A percentile compares a stretch with the other conserved stretches of the same genome.
phyloP scores from a whole-genome alignment of 2,329 filamentous ascomycete species.

The Claviceps citrina region DNA sequence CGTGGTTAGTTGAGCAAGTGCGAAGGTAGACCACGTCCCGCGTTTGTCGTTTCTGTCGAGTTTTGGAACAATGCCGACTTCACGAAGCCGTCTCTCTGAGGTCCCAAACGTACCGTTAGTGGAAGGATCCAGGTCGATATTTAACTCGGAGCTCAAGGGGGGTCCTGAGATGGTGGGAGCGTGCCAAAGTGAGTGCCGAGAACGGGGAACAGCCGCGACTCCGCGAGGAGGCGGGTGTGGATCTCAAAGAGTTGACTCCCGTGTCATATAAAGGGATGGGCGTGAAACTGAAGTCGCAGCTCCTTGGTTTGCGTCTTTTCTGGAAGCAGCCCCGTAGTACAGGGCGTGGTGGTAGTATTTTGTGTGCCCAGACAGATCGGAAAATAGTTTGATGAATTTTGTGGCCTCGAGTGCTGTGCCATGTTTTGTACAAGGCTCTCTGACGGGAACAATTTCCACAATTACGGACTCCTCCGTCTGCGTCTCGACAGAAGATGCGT shows the following conservation, averaged over 20 bases:
- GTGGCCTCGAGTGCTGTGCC: conserved; percentile 2
- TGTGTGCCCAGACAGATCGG: conserved; percentile 4
- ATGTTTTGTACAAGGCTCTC: background rate
- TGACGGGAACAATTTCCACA: background rate
- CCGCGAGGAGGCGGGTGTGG: conserved; percentile 4
- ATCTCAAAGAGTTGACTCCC: conserved; percentile 1
- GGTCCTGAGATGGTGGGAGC: conserved; percentile 5
- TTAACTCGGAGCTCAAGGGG: conserved; percentile 4
- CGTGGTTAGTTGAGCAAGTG: background rate
- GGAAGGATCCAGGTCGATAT: conserved; percentile 8
- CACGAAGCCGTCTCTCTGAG: background rate
- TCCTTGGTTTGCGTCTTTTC: background rate
- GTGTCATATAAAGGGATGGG: conserved; percentile 1
- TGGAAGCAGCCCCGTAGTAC: conserved; percentile 4
- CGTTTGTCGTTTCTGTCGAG: background rate
- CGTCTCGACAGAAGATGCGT: background rate
- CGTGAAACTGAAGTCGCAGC: background rate
- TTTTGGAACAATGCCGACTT: background rate
- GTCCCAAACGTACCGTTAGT: conserved; percentile 4
- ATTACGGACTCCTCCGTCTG: conserved; percentile 2
- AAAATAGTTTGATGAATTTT: conserved; percentile 8
- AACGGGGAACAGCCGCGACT: conserved; percentile 1
- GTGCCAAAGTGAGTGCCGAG: conserved; percentile 5
- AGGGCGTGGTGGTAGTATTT: conserved; percentile 1
- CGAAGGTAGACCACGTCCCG: background rate